Percentiles rank a stretch among this genome's conserved stretches.
Conservation (phyloP, 2,329 filamentous ascomycete species). For the Sporothrix globosa region DNA sequence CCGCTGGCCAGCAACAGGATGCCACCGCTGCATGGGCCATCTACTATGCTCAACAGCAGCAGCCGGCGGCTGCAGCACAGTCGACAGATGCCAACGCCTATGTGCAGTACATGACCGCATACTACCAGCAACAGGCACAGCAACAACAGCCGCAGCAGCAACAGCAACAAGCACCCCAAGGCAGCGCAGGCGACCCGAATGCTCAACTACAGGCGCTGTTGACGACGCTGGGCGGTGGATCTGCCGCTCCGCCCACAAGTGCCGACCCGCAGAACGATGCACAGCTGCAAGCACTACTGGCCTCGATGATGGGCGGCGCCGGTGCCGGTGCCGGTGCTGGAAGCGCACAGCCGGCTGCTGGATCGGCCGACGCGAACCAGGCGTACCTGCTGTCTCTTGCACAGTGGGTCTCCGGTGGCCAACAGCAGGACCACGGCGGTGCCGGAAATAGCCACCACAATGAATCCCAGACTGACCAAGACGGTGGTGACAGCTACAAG, state of each 20-base stretch:
- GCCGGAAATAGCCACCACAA: background rate
- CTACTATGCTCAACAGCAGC: constrained; percentile 45
- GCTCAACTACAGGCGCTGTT: constrained; percentile 37
- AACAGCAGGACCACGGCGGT: constrained; percentile 18
- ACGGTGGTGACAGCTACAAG: background rate
- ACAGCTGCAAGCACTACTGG: constrained; percentile 36
- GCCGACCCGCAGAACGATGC: constrained; percentile 21
- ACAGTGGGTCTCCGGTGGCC: constrained; percentile 30
- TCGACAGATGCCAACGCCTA: constrained; percentile 39
- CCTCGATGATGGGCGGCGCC: constrained; percentile 27
- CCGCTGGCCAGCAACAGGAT: constrained; percentile 39
- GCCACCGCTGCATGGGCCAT: constrained; percentile 46
- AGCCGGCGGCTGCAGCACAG: constrained; percentile 35
- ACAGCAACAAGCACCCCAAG: constrained; percentile 34
- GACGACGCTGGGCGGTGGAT: constrained; percentile 31
- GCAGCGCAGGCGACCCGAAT: constrained; percentile 29
- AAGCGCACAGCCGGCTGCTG: background rate
- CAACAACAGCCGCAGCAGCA: constrained; percentile 34
- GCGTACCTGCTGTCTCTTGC: constrained; percentile 33
- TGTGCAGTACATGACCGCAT: constrained; percentile 46
- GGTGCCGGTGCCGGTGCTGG: background rate
- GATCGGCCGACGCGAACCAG: constrained; percentile 22
- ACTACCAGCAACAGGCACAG: constrained; percentile 35
- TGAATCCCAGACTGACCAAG: constrained; percentile 16
- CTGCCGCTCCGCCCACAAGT: background rate